Base-by-base conservation (phyloP, 352 stramenopile species). In the Pythium folliculosum region DNA sequence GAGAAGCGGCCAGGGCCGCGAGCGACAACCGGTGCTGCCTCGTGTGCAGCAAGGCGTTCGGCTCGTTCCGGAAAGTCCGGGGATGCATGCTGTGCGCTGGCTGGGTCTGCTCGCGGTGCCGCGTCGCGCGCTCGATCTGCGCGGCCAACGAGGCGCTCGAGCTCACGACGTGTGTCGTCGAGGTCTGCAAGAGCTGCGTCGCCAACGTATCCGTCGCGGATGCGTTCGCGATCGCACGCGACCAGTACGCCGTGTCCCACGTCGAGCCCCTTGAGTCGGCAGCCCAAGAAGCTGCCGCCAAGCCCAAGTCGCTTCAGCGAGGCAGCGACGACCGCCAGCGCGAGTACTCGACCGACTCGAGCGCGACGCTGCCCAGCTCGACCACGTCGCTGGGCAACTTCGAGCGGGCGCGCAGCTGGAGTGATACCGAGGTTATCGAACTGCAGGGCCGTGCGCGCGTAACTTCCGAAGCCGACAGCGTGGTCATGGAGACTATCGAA, bases 141-240 rank as follows among this genome's bases (percentile, higher is more conserved):
- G 37, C 45, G 17, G 35, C 43, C 23, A 47, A 38, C 27, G 52
- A 54, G 12, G 2, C 49, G 13, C 51, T 68, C 19, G n/a, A 56
- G 14, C 43, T 68, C 30, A 23, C 43, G 6, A 52, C 62, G 17
- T 52, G 53, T 7, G 23, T 68, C 1, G 62, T 63, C 51, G 52
- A 63, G 25, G 47, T 68, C 13, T 68, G 62, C 35, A 68, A 55
- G 44, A 57, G 37, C 52, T 68, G 62, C 32, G 35, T 68, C 8
- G 53, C 49, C 7, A 27, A 49, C 17, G 62, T 58, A 16, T 30
- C 52, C 2, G 52, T 27, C 43, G 62, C 56, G 12, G 62, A 68
- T 44, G 52, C 44, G 19, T 48, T 58, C 3, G 19, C n/a, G 43
- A 61, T 60, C 19, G 62, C 62, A 9, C 13, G 30, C 10, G 52